Evolutionary conservation across 371 early-diverging fungal genomes (phyloP).

Genomic region (Chytridium lagenaria): DNA sequence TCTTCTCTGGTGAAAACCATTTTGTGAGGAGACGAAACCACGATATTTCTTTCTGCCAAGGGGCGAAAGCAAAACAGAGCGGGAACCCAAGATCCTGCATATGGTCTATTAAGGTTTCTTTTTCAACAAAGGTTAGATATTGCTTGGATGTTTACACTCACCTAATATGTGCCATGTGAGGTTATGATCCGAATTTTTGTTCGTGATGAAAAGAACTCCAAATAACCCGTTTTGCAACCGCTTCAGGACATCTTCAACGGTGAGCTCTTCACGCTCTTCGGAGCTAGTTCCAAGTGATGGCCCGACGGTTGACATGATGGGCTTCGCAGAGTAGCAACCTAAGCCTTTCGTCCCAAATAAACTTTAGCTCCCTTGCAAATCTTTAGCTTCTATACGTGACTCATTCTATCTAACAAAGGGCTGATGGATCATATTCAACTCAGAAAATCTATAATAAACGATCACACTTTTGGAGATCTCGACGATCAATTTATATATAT

Average conservation of each 20-base stretch:
- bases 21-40: conserved; percentile 37
- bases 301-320: too few relatives aligned
- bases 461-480: too few relatives aligned
- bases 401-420: too few relatives aligned
- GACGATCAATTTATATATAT: too few relatives aligned
- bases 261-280: neutral
- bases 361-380: too few relatives aligned
- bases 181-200: conserved; percentile 24
- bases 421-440: too few relatives aligned
- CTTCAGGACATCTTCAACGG: conserved; percentile 24
- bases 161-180: neutral
- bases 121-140: neutral
- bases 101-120: conserved; percentile 42
- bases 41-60: conserved; percentile 40
- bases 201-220: conserved; percentile 36
- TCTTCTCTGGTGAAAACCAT: conserved; percentile 37
- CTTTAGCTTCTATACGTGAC: too few relatives aligned
- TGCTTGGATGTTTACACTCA: neutral
- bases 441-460: too few relatives aligned
- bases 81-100: conserved; percentile 46
- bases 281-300: too few relatives aligned
- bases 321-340: too few relatives aligned
- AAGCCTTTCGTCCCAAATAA: too few relatives aligned
- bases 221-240: conserved; percentile 32
- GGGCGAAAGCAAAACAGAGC: conserved; percentile 31